Evolutionary conservation across 2,329 filamentous ascomycete genomes (phyloP).

Genomic region (Aspergillus sergii): DNA sequence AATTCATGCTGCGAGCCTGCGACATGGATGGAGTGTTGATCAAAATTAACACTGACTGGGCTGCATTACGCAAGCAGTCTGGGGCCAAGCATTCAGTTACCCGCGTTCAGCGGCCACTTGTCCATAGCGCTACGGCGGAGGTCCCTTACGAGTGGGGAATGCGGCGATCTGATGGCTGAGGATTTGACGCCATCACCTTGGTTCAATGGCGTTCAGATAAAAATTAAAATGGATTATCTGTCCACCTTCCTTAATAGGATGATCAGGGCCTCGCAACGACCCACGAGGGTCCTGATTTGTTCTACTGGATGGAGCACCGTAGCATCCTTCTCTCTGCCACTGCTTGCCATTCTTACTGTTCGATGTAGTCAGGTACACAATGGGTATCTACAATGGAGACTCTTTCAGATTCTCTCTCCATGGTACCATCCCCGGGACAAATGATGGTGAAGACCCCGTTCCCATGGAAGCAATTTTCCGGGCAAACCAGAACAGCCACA

Average conservation of each 20-base stretch:
- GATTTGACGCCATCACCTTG: slow-evolving; percentile 30
- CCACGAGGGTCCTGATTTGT: slow-evolving; percentile 15
- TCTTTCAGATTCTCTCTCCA: neutral
- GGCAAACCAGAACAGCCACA: neutral
- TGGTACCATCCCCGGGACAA: neutral
- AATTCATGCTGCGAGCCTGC: slow-evolving; percentile 1
- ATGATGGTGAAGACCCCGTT: neutral
- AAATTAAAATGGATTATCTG: slow-evolving; percentile 9
- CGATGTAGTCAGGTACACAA: neutral
- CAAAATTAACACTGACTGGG: slow-evolving; percentile 33
- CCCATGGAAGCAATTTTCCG: neutral
- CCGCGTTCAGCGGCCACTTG: slow-evolving; percentile 34
- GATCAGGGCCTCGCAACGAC: slow-evolving; percentile 10
- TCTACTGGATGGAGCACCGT: neutral
- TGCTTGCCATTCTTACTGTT: neutral
- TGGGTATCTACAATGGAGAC: neutral
- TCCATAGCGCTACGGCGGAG: slow-evolving; percentile 31
- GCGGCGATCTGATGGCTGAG: slow-evolving; percentile 37
- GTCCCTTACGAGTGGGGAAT: slow-evolving; percentile 43
- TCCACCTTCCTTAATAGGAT: slow-evolving; percentile 7
- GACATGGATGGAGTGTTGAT: slow-evolving; percentile 29
- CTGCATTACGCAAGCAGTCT: slow-evolving; percentile 43
- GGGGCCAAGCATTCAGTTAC: slow-evolving; percentile 32
- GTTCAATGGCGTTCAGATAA: slow-evolving; percentile 20
- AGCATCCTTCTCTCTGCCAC: neutral